Evolutionary conservation across 345 rosid genomes (phyloP), one percentile per base, ranked within the genome.

Genomic region (Eucalyptus erythrocorys): DNA sequence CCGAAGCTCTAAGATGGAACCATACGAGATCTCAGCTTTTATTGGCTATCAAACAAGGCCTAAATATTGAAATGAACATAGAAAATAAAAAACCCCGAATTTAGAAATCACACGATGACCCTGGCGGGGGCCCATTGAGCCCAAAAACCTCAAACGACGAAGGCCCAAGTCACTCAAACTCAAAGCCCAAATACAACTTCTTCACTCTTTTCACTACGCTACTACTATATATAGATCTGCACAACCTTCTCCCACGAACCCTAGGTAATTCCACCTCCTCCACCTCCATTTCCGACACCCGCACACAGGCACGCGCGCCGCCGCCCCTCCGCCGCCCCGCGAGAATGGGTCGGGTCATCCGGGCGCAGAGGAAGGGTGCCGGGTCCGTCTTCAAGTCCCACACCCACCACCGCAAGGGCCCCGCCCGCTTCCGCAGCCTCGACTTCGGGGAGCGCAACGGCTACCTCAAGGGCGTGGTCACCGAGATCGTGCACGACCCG

Each of bases 331-430:
- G 24, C 40, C 9, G 47, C 82, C 82, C 45, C 87, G 47, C 30
- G 47, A 34, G 16, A 86, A 93, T 93, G 94, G 94, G 95, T 87
- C 89, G 94, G 16, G 95, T 93, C 6, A 91, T 93, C 86, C 91
- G 95, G 16, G 93, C 95, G 21, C 95, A 92, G 76, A 93, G 94
- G 88, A 93, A 93, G 92, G 95, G 95, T 79, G 93, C 95, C 4
- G 95, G 95, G 3, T 93, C 95, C 8, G 94, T 93, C 87, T 93
- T 93, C 92, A 92, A 92, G 89, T 92, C 95, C 76, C 94, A 93
- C 88, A 92, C 94, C 80, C 95, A 92, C 91, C 94, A 93, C 90
- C 92, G 95, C 22, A 93, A 93, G 92, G 95, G 95, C 2, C 92
- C 95, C 21, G 94, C 94, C 51, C 90, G 93, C 13, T 93, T 93